Conservation (phyloP, 2,329 filamentous ascomycete genomes). For the Diplocarpon rosae region DNA sequence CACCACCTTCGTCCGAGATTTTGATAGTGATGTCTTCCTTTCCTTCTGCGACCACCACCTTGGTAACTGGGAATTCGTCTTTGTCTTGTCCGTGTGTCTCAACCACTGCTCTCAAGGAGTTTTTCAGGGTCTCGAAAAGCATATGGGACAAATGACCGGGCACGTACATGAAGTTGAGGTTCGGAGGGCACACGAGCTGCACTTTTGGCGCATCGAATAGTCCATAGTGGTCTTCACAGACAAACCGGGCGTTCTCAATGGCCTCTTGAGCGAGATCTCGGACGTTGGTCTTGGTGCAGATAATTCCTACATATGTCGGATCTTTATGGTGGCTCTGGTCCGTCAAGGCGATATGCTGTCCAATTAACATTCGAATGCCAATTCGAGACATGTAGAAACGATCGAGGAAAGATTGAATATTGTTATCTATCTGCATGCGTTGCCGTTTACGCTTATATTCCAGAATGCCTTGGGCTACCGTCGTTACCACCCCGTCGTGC, state of each 20-base stretch:
- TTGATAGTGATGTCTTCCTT: slow-evolving; percentile 99
- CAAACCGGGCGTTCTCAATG: slow-evolving; percentile 97
- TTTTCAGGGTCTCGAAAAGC: slow-evolving; percentile 98
- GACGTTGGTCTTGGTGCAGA: slow-evolving; percentile 97
- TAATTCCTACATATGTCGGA: slow-evolving; percentile 93
- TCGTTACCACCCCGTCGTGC: slow-evolving; percentile 95
- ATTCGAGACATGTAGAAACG: slow-evolving; percentile 99
- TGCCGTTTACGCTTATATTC: slow-evolving; percentile 96
- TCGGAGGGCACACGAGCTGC: slow-evolving; percentile 87
- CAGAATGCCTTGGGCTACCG: slow-evolving; percentile 92
- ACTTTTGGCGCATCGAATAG: slow-evolving; percentile 94
- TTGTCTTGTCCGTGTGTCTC: slow-evolving; percentile 92
- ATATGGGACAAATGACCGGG: slow-evolving; percentile 98
- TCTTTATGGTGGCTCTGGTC: slow-evolving; percentile 85
- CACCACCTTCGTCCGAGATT: slow-evolving; percentile 90
- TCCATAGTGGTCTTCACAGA: slow-evolving; percentile 97
- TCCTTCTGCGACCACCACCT: slow-evolving; percentile 94
- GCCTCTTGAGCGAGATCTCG: slow-evolving; percentile 90
- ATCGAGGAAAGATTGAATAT: slow-evolving; percentile 94
- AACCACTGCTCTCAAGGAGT: slow-evolving; percentile 91
- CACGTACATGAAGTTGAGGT: slow-evolving; percentile 98
- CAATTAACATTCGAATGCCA: slow-evolving; percentile 97
- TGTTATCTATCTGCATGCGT: slow-evolving; percentile 95
- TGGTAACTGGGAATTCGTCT: slow-evolving; percentile 91
- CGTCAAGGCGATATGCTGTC: slow-evolving; percentile 93